These are phyloP conservation scores for Centella asiatica DNA, from an alignment of 129 eudicot species.

Conservation along the genomic window DNA sequence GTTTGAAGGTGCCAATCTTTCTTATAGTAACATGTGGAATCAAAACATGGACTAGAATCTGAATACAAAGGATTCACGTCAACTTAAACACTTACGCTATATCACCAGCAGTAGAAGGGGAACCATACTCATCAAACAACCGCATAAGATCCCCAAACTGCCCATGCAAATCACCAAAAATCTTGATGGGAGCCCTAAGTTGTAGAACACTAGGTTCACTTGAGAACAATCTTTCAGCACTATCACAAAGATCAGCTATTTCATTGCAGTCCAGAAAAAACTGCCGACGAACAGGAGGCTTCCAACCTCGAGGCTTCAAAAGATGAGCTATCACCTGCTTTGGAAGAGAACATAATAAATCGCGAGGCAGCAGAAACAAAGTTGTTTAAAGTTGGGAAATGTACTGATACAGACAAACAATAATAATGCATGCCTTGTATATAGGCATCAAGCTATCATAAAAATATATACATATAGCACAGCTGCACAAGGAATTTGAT, in stretches of 20 bases:
- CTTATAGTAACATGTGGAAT: not conserved
- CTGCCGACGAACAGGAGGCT: conserved; percentile 89
- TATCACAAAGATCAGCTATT: conserved; percentile 88
- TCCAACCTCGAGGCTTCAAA: conserved; percentile 97
- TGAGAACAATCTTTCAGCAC: conserved; percentile 83
- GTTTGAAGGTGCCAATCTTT: too few relatives aligned
- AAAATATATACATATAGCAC: not conserved
- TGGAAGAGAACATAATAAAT: not conserved
- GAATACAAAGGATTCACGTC: not conserved
- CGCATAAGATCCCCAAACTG: conserved; percentile 99
- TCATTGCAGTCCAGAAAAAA: conserved; percentile 93
- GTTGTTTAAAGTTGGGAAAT: not conserved
- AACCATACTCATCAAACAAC: conserved; percentile 93
- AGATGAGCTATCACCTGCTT: conserved; percentile 76
- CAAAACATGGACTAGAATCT: not conserved
- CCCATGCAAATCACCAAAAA: conserved; percentile 96
- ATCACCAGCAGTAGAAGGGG: conserved; percentile 98
- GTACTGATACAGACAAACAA: not conserved
- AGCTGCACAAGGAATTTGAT: not conserved
- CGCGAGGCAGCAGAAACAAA: not conserved
- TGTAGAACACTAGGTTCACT: conserved; percentile 90
- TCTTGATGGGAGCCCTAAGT: conserved; percentile 87
- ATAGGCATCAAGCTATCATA: not conserved
- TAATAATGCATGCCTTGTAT: not conserved
- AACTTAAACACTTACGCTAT: conserved; percentile 59